Base-by-base conservation (phyloP, 192 early-diverging fungal genomes). In the Coemansia sp. region DNA sequence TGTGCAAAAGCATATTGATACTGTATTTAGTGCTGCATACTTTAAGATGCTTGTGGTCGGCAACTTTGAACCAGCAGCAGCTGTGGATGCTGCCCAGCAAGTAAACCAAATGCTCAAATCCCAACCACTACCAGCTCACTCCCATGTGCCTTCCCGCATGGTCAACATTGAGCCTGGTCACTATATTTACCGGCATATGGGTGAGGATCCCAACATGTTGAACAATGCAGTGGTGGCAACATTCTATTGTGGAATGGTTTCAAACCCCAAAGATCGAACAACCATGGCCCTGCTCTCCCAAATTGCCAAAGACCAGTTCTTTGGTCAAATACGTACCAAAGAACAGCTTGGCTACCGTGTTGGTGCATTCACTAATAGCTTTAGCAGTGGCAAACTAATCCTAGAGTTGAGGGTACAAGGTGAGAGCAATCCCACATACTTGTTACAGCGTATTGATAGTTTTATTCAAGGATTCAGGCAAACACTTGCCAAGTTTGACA, bases 321-420 rank as follows among this genome's bases (percentile, higher is more conserved):
- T 97, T 78, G 86, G 92, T 69, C 88, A 93, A 57, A 68, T 98
- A 41, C 84, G 94, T 18, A 97, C 94, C 8, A 92, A 97, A 59
- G 89, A 91, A 61, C 87, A 91, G 65, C 78, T 92, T 16, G 90
- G 90, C 0, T 89, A 88, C 61, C 56, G 73, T 12, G 59, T 57
- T 19, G 6, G 35, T 6, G 3, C 59, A 41, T 6, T 9, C 5
- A 3, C 41, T 5, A 14, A 13, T 4, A n/a, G 6, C 13, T 19
- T 5, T 12, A 56, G 49, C 18, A 23, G 14, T 51, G 66, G 66
- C 14, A 39, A 26, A 6, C 18, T 19, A 0, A 19, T 29, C 24
- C 39, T 92, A 26, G 65, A 86, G 1, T 84, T 98, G 57, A 78
- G 91, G 26, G 66, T 98, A 14, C 93, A 95, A 53, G 90, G 90